Evolutionary conservation across 768 basidiomycete species (phyloP), one percentile per base, ranked within the genome.

Genomic region (Boletales sp.): DNA sequence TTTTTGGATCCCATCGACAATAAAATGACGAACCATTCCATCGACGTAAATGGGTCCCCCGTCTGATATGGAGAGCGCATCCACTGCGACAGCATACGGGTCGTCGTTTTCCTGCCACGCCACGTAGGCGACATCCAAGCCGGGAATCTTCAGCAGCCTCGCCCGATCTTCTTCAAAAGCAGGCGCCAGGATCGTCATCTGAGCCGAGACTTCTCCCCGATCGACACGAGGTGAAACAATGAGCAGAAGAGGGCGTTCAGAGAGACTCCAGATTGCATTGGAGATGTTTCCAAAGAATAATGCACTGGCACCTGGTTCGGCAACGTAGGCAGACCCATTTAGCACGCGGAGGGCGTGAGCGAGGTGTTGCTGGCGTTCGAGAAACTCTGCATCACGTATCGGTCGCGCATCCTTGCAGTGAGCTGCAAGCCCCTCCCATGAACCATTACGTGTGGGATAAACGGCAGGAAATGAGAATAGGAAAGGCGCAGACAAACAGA

Each of bases 231-330:
- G 80, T 8, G 77, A 74, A 38, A 93, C 58, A 48, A 88, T 74
- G 31, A 92, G 70, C 6, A 93, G 69, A 13, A 93, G 74, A 0
- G 90, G 90, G 3, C 91, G 78, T 68, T 94, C 91, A 10, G 87
- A 88, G 31, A 90, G 75, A 31, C 58, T 54, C 91, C 92, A 94
- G 18, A 76, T 59, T 8, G 74, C 52, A 6, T 57, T 61, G 12
- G 85, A 84, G 50, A 90, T 74, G 57, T 90, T 90, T n/a, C 74
- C 82, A 64, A 78, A 92, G 72, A 81, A 94, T 3, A 74, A 68
- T 1, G 84, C 81, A 49, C 74, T 86, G 13, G 87, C 79, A 0
- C 87, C 82, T 21, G 92, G 89, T 63, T 94, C 90, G 7, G 86
- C 80, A 32, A 94, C 78, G 63, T 88, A 93, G 14, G 86, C 84